Percentiles rank a stretch among this genome's conserved stretches.
Conservation (phyloP, 2,329 filamentous ascomycete genomes). For the Colletotrichum zoysiae region DNA sequence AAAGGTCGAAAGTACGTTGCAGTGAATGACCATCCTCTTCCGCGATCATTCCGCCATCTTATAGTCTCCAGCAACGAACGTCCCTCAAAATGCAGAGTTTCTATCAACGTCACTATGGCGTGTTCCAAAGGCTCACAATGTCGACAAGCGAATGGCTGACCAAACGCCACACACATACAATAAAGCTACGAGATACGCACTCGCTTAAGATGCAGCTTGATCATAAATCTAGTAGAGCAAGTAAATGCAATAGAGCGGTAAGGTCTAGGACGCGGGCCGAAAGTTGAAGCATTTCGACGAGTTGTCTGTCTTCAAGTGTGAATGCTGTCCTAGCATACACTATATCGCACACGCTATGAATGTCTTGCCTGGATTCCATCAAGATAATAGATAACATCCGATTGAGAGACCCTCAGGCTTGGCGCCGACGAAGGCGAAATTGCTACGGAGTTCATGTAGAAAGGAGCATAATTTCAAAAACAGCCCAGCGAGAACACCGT, state of each 20-base stretch:
- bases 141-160: not conserved
- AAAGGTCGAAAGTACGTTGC: not conserved
- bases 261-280: not conserved
- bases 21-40: no score
- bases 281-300: not conserved
- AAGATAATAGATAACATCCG: not conserved
- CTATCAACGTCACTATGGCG: no score
- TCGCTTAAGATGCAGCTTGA: no score
- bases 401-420: not conserved
- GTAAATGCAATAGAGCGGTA: not conserved
- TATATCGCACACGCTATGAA: not conserved
- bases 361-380: rapidly evolving
- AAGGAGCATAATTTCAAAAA: not conserved
- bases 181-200: no score
- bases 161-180: no score
- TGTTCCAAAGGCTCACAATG: no score
- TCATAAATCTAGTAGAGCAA: not conserved
- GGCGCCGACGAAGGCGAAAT: not conserved
- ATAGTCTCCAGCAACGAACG: no score
- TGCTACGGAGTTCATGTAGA: not conserved
- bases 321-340: not conserved
- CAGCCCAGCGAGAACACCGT: not conserved
- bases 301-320: not conserved
- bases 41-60: no score
- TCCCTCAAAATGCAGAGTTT: no score